Conservation (phyloP, 2,329 filamentous ascomycete genomes). For the Incumbomyces lentus region DNA sequence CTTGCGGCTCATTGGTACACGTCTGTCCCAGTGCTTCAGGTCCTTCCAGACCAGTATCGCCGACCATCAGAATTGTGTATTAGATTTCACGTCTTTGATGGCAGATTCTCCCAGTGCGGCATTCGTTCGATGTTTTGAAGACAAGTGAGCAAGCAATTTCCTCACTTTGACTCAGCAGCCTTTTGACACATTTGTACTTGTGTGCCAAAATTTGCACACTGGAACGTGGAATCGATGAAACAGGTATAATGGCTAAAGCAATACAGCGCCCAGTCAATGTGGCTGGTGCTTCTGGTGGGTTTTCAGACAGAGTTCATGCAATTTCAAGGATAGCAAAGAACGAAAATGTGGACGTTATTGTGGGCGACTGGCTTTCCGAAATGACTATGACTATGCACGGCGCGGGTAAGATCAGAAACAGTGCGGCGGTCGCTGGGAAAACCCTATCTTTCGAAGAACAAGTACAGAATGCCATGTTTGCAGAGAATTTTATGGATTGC, state of each 20-base stretch:
- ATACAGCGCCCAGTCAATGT: slow-evolving; percentile 21
- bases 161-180: background rate
- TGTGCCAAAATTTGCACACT: background rate
- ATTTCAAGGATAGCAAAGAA: slow-evolving; percentile 16
- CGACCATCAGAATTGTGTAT: too few species aligned
- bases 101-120: too few species aligned
- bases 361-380: slow-evolving; percentile 24
- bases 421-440: background rate
- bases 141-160: too few species aligned
- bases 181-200: background rate
- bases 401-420: slow-evolving; percentile 16
- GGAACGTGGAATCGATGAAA: background rate
- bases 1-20: too few species aligned
- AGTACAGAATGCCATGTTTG: slow-evolving; percentile 19
- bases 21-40: too few species aligned
- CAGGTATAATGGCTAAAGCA: background rate
- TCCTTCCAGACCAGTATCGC: too few species aligned
- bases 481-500: slow-evolving; percentile 26
- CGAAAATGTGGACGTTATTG: slow-evolving; percentile 18
- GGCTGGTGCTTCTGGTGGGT: slow-evolving; percentile 24
- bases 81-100: too few species aligned
- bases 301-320: slow-evolving; percentile 11
- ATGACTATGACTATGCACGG: slow-evolving; percentile 21
- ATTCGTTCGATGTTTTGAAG: too few species aligned
- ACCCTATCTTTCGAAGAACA: slow-evolving; percentile 13